Base-by-base conservation (phyloP, 2,329 filamentous ascomycete genomes). In the Ilyonectria sp. region DNA sequence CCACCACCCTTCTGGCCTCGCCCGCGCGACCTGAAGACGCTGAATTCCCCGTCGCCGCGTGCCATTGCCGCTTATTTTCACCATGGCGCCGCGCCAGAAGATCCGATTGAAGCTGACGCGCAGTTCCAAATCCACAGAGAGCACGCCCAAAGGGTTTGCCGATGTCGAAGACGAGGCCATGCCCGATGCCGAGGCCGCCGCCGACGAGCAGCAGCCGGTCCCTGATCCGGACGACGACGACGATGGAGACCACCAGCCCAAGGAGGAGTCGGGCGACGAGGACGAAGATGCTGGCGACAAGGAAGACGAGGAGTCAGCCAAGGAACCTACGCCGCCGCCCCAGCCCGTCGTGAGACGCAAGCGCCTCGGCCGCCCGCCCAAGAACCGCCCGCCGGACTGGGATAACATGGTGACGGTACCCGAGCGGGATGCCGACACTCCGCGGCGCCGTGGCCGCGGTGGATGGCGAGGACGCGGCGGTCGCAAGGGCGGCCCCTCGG, bases 311-410 rank as follows among this genome's bases (percentile, higher is more conserved):
- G 82, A 83, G 55, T 85, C 83, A 2, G 80, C 76, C 43, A 88
- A 89, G 75, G 85, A 87, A 11, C 85, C 87, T 1, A 84, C 86
- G 0, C 86, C 87, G 21, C 84, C 85, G 1, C 90, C 90, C 29
- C 89, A 86, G 54, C 87, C 88, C 26, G 86, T 92, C 52, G 87
- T 94, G 67, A 90, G 93, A 60, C 89, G 92, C 76, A 93, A 93
- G 80, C 91, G 94, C 59, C 87, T 95, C n/a, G 94, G 94, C 21
- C 90, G 94, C 13, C 94, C 94, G 3, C 93, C 94, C 1, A 97
- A 96, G 86, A 95, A 94, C 78, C 88, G 90, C 56, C 93, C 93
- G 0, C 90, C 93, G 4, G 93, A 94, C 78, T 95, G 92, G 90
- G 91, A 95, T 77, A 83, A 85, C 49, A 87, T 88, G 72, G 84